Evolutionary conservation across 169 alveolate species (phyloP), one percentile per base, ranked within the genome.

Genomic region (Plasmodium inui): DNA sequence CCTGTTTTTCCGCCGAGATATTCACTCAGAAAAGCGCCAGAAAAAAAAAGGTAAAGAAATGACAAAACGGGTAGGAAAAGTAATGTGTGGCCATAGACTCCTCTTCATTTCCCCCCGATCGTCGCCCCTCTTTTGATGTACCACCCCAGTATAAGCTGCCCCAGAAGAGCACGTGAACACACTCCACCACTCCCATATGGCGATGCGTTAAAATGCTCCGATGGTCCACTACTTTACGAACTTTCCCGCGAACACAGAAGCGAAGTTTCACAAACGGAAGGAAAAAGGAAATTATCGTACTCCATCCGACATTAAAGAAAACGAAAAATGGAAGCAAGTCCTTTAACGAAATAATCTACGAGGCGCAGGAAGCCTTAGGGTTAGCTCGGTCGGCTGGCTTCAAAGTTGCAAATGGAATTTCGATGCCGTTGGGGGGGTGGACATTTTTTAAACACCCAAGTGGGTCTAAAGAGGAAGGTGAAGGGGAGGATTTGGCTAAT

Each of bases 391-490:
- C 94, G 41, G 94, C 94, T 26, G 84, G 84, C 5, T 88, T 88
- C 83, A 79, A 88, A 88, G 82, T 88, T 12, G 82, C 88, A 22
- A 78, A 79, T 79, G 94, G 94, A 37, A 88, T 88, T 57, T 88
- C 94, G 32, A 88, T 88, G 89, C 94, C 94, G n/a, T 46, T 79
- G 50, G 94, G 94, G 46, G 94, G 94, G 10, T 88, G 94, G 94
- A 19, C 32, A 37, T 55, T 41, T 79, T 34, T 72, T 39, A 41
- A 44, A 79, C 3, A 10, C 37, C 19, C 72, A 26, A 61, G 72
- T 57, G 34, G 34, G 26, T 72, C 26, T 30, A 78, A 34, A 7
- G 44, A 78, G 72, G 46, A 88, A 3, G 50, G 50, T 32, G 50
- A 83, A 55, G 44, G n/a, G 71, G 28, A 82, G 4, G 74, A 39